Evolutionary conservation across 768 basidiomycete species (phyloP).

Genomic region (Hemileccinum rubropunctum): DNA sequence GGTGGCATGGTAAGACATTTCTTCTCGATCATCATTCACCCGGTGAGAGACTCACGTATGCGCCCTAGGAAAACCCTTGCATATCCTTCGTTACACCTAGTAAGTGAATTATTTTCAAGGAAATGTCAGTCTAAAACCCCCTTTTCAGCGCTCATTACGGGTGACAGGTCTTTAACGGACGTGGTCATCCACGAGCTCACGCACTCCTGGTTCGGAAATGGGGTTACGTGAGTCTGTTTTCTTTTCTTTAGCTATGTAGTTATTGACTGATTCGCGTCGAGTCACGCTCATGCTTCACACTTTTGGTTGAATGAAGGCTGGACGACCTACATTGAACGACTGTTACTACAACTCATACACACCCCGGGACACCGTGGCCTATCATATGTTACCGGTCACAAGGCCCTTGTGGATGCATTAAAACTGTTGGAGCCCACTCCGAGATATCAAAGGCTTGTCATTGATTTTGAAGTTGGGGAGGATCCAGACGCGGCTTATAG

Average conservation of each 20-base stretch:
- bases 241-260: not conserved
- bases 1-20: constrained; percentile 70
- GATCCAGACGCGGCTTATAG: constrained; percentile 78
- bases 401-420: constrained; percentile 69
- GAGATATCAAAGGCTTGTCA: constrained; percentile 74
- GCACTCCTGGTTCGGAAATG: constrained; percentile 93
- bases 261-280: constrained; percentile 14
- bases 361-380: constrained; percentile 77
- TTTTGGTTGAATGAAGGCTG: constrained; percentile 94
- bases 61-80: constrained; percentile 78
- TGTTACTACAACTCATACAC: constrained; percentile 68
- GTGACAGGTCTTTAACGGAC: constrained; percentile 83
- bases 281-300: constrained; percentile 70
- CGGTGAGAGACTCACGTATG: not conserved
- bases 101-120: constrained; percentile 29
- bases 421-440: constrained; percentile 56
- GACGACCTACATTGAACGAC: constrained; percentile 91
- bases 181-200: constrained; percentile 86
- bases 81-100: constrained; percentile 87
- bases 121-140: not conserved
- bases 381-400: constrained; percentile 73
- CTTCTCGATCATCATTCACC: not conserved
- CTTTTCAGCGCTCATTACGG: constrained; percentile 68
- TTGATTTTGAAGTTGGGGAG: constrained; percentile 69
- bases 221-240: constrained; percentile 59